Conservation (phyloP, 208 protist species). For the Acanthamoeba divionensis region DNA sequence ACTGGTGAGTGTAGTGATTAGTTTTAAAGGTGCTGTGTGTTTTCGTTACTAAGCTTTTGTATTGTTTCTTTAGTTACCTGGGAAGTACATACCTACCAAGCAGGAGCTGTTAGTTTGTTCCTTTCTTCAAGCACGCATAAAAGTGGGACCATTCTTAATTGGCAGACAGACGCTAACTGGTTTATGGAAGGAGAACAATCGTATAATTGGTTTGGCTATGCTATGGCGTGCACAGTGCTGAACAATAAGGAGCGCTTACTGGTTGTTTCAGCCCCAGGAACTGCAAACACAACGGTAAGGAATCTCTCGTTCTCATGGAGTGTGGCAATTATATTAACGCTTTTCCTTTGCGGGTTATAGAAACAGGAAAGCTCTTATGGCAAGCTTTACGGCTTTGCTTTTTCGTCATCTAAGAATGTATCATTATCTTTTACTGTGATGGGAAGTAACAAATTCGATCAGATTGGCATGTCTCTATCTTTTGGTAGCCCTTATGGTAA, state of each 20-base stretch:
- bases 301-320: too few relatives aligned
- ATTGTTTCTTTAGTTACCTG: neutral
- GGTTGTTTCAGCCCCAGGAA: neutral
- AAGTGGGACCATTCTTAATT: neutral
- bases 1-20: neutral
- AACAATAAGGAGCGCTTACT: neutral
- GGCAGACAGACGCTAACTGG: neutral
- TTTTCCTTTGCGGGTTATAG: too few relatives aligned
- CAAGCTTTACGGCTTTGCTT: neutral
- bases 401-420: neutral
- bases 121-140: neutral
- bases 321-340: too few relatives aligned
- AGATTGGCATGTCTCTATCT: neutral
- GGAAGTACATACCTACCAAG: neutral
- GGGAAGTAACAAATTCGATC: neutral
- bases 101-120: neutral
- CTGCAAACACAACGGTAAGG: neutral
- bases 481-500: neutral
- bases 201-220: constrained; percentile 3
- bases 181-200: neutral
- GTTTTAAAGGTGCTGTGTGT: neutral
- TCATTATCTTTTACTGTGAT: neutral
- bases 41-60: neutral
- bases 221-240: neutral
- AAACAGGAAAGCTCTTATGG: neutral